Evolutionary conservation across 1,284 basidiomycete genomes (phyloP).

Genomic region (Salmacisia buchloeana): DNA sequence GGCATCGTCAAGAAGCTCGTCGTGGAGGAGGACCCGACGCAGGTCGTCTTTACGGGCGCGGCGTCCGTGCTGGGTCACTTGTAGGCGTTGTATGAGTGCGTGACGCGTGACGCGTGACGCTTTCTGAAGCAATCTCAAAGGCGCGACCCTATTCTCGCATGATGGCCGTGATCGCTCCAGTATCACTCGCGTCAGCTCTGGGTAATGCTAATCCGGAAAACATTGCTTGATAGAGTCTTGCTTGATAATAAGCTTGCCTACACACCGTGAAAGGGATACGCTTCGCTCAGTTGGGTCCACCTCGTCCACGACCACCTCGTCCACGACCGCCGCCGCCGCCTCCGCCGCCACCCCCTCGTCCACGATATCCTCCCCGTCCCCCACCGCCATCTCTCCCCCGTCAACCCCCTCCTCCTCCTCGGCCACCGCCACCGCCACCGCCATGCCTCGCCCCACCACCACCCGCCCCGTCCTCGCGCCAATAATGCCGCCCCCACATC

Average conservation of each 20-base stretch:
- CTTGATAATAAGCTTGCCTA: too few species aligned
- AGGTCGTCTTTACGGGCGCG: constrained; percentile 37
- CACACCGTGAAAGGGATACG: too few species aligned
- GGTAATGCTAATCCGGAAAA: too few species aligned
- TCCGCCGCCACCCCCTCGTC: constrained; percentile 39
- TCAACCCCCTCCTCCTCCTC: constrained; percentile 50
- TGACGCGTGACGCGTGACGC: too few species aligned
- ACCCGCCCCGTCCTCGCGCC: constrained; percentile 11
- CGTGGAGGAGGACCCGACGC: constrained; percentile 37
- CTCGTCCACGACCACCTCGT: constrained; percentile 6
- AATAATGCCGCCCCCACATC: constrained; percentile 37
- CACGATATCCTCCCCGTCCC: constrained; percentile 52
- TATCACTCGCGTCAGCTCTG: too few species aligned
- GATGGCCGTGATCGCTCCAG: too few species aligned
- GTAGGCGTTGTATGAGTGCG: background rate
- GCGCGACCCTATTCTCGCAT: too few species aligned
- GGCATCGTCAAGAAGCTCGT: constrained; percentile 35
- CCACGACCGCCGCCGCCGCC: constrained; percentile 10
- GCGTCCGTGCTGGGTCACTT: constrained; percentile 28
- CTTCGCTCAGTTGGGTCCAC: background rate
- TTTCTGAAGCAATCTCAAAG: too few species aligned
- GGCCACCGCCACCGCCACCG: constrained; percentile 10
- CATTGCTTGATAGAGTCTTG: too few species aligned
- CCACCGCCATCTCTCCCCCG: constrained; percentile 52
- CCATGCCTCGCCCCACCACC: constrained; percentile 16